phyloP scores from a whole-genome alignment of 768 basidiomycete genomes.

The Mrakia hoshinonis region DNA sequence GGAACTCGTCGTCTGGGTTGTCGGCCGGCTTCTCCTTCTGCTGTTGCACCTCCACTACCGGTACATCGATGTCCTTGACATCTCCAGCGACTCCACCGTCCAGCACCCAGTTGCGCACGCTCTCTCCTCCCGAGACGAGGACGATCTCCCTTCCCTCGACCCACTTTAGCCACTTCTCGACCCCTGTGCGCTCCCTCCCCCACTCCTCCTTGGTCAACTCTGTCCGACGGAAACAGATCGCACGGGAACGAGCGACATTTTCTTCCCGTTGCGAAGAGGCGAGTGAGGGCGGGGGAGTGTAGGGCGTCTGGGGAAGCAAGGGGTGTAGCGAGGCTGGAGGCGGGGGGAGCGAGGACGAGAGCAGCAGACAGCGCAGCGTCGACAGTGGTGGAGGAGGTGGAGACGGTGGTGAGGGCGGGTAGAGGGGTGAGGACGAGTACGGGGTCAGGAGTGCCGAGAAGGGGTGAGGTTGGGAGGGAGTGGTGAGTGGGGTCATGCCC shows the following conservation, averaged over 20 bases:
- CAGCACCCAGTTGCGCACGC: slow-evolving; percentile 9
- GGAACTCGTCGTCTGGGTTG: not conserved
- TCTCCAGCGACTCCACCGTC: not conserved
- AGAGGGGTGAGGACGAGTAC: slow-evolving; percentile 13
- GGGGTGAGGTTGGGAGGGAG: slow-evolving; percentile 41
- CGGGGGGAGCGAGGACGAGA: slow-evolving; percentile 21
- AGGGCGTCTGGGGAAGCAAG: slow-evolving; percentile 9
- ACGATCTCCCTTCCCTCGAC: slow-evolving; percentile 22
- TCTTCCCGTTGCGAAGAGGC: not conserved
- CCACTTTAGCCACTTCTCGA: slow-evolving; percentile 24
- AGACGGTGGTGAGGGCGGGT: slow-evolving; percentile 17
- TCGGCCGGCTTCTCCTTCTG: not conserved
- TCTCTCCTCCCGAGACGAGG: slow-evolving; percentile 14
- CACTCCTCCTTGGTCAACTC: slow-evolving; percentile 26
- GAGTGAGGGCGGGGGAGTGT: slow-evolving; percentile 8
- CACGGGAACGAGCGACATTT: slow-evolving; percentile 2
- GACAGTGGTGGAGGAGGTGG: slow-evolving; percentile 41
- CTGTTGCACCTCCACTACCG: not conserved
- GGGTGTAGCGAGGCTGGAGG: not conserved
- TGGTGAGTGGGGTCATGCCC: not conserved
- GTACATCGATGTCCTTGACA: not conserved
- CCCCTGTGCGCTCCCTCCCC: slow-evolving; percentile 10
- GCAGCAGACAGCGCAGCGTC: slow-evolving; percentile 47
- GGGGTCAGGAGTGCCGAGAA: slow-evolving; percentile 45
- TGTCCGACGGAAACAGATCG: slow-evolving; percentile 16